Percentiles rank a stretch among this genome's conserved stretches.
phyloP scores from a whole-genome alignment of 2,329 filamentous ascomycete species.

The Aphanoascus verrucosus region DNA sequence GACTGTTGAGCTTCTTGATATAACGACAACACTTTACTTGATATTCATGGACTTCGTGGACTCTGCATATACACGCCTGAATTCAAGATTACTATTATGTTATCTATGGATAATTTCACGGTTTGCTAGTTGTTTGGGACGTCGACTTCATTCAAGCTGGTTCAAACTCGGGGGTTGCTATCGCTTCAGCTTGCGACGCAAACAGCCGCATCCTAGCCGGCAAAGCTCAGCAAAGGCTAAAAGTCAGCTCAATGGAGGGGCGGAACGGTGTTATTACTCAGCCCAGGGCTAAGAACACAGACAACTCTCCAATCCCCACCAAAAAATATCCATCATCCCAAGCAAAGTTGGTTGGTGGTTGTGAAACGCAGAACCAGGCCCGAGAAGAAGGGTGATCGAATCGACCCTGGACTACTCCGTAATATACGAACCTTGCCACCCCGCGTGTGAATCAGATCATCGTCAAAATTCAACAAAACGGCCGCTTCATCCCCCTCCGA shows the following conservation, averaged over 20 bases:
- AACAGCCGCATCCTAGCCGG: background rate
- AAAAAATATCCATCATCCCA: background rate
- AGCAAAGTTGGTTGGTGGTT: background rate
- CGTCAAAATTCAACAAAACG: background rate
- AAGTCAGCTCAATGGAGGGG: conserved; percentile 6
- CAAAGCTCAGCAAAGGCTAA: conserved; percentile 5
- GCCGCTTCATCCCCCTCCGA: background rate
- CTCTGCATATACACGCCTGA: too few relatives aligned
- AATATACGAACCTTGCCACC: conserved; percentile 3
- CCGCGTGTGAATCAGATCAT: background rate
- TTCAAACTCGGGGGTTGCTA: too few relatives aligned
- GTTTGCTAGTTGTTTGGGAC: too few relatives aligned
- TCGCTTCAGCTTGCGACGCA: too few relatives aligned
- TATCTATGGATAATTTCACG: too few relatives aligned
- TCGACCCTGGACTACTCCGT: background rate
- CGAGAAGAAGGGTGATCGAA: background rate
- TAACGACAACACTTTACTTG: too few relatives aligned
- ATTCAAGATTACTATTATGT: too few relatives aligned
- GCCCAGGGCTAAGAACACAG: conserved; percentile 1
- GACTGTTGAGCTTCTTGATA: too few relatives aligned
- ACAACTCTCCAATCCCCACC: background rate
- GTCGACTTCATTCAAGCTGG: too few relatives aligned
- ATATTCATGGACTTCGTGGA: too few relatives aligned
- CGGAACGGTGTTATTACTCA: conserved; percentile 5
- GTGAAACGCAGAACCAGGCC: conserved; percentile 5